Base-by-base conservation (phyloP, 805 yeast genomes). In the Yarrowia deformans region DNA sequence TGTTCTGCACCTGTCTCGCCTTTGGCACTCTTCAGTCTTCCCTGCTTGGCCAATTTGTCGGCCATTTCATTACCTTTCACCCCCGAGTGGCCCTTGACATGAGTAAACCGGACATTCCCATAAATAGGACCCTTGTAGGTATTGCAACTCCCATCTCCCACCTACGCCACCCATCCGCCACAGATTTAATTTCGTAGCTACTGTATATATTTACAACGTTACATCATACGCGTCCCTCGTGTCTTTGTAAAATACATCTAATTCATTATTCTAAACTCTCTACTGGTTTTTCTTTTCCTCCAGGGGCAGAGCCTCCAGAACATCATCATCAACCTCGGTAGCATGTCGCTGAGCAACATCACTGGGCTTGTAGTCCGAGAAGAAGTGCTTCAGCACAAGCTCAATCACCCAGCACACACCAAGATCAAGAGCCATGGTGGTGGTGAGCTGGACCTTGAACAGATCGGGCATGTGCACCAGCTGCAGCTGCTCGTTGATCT, bases 341-440 rank as follows among this genome's bases (percentile, higher is more conserved):
- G 73, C 74, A 12, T 75, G 70, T 29, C 74, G 72, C 70, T 76
- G 68, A 1, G 98, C 97, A 79, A 94, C 95, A 76, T 94, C 97
- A 70, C 97, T 91, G 64, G 98, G 91, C 75, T 89, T 89, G 75
- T 87, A 91, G 79, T 95, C 97, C 91, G 90, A 90, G 80, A 91
- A 94, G 81, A 89, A 87, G 68, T 72, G 67, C 70, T 95, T 95
- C 81, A 95, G 86, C n/a, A 84, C 85, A 64, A 87, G 72, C 81
- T 95, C 99, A 77, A 91, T 87, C 8, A 79, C 84, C 88, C 90
- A 91, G 61, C 96, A 84, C 46, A 88, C 87, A 46, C 83, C 88
- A 75, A 91, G 87, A 80, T 95, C 99, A 45, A 89, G 77, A 49
- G 90, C 71, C 81, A 95, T 87, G 48, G 92, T 84, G 0, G 81